Conservation (phyloP, 2,329 filamentous ascomycete species). For the Alternaria conjuncta region DNA sequence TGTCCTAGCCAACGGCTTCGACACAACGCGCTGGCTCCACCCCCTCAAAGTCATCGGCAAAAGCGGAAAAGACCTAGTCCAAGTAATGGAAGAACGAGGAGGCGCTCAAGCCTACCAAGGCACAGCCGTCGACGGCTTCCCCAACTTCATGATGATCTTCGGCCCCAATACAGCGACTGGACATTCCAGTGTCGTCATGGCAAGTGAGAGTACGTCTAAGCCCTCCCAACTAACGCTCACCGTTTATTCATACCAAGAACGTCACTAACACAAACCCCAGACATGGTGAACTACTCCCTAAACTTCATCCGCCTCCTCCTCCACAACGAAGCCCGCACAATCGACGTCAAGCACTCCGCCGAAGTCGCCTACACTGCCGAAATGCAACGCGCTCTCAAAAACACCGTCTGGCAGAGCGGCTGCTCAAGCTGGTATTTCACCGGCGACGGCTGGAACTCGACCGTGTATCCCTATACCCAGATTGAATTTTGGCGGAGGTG, state of each 20-base stretch:
- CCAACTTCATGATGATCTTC: conserved; percentile 70
- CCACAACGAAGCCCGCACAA: conserved; percentile 94
- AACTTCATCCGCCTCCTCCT: conserved; percentile 66
- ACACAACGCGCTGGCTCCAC: conserved; percentile 61
- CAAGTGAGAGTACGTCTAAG: conserved; percentile 56
- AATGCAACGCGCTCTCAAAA: conserved; percentile 49
- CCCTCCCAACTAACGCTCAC: background rate
- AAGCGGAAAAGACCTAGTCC: conserved; percentile 57
- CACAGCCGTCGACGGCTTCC: conserved; percentile 61
- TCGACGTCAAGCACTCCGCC: conserved; percentile 81
- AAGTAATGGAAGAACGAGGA: conserved; percentile 65
- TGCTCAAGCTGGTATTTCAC: conserved; percentile 70
- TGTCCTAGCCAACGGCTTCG: conserved; percentile 67
- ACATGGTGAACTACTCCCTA: conserved; percentile 65
- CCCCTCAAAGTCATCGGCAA: conserved; percentile 62
- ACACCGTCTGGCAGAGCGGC: conserved; percentile 60
- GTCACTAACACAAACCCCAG: background rate
- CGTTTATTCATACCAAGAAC: no score
- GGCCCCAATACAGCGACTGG: conserved; percentile 70
- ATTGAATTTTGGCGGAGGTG: conserved; percentile 59
- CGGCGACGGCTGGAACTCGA: conserved; percentile 83
- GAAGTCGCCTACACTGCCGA: conserved; percentile 64
- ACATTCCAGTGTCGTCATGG: conserved; percentile 66
- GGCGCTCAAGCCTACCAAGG: conserved; percentile 68
- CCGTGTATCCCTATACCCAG: conserved; percentile 64